Conservation (phyloP, 495 filamentous ascomycete genomes). For the Neurospora discreta region DNA sequence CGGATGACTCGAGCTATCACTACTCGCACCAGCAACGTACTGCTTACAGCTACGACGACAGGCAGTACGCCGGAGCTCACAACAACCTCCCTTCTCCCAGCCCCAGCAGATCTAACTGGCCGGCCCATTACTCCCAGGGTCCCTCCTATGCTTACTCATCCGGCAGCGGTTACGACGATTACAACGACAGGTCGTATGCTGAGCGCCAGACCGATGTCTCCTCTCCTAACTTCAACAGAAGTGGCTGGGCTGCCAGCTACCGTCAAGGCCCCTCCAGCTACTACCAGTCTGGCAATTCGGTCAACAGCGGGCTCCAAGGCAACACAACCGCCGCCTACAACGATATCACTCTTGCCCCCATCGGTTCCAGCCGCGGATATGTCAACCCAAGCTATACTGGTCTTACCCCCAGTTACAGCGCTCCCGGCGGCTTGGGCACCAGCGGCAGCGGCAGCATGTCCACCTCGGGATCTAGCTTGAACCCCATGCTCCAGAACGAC, state of each 20-base stretch:
- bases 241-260: neutral
- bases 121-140: neutral
- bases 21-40: neutral
- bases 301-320: neutral
- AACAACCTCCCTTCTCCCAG: slow-evolving; percentile 1
- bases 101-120: neutral
- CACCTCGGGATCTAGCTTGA: neutral
- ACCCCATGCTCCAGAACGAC: neutral
- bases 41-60: neutral
- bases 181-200: neutral
- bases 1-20: neutral
- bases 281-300: neutral
- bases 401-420: neutral
- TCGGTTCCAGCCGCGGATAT: neutral
- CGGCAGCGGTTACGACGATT: neutral
- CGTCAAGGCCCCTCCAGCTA: neutral
- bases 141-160: neutral
- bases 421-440: neutral
- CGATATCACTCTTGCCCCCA: neutral
- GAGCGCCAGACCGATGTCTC: neutral
- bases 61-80: neutral
- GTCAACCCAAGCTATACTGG: neutral
- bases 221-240: neutral
- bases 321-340: neutral
- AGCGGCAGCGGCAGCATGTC: neutral